phyloP scores from a whole-genome alignment of 768 basidiomycete genomes.

The Pleurotus eryngii region DNA sequence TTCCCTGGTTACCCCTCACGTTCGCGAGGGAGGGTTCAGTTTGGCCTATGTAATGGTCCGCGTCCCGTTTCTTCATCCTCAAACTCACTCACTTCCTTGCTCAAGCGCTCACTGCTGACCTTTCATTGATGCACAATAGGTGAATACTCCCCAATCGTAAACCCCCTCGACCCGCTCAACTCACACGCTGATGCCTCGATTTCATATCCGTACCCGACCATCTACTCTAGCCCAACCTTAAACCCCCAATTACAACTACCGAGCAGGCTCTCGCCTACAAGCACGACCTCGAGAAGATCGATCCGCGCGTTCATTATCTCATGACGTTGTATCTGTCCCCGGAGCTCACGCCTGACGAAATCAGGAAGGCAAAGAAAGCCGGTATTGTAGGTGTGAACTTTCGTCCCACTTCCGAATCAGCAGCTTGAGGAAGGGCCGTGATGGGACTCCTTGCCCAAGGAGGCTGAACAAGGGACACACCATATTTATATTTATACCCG shows the following conservation, averaged over 20 bases:
- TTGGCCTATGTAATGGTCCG: constrained; percentile 96
- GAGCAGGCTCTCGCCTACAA: constrained; percentile 82
- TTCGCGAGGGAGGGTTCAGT: constrained; percentile 83
- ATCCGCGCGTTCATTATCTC: constrained; percentile 78
- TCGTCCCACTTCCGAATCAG: constrained; percentile 15
- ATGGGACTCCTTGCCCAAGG: background rate
- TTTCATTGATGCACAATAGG: too few relatives aligned
- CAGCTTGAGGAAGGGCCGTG: background rate
- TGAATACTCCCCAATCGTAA: too few relatives aligned
- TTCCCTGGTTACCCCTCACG: constrained; percentile 84
- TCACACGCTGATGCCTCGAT: background rate
- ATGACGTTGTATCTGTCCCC: constrained; percentile 97
- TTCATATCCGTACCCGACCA: constrained; percentile 7
- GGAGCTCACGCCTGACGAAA: constrained; percentile 85
- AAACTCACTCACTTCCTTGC: background rate
- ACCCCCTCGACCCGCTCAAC: too few relatives aligned
- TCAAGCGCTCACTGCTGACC: too few relatives aligned
- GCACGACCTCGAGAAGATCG: constrained; percentile 66
- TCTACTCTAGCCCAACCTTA: constrained; percentile 76
- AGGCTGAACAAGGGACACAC: background rate
- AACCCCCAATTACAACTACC: constrained; percentile 82
- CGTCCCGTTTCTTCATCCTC: constrained; percentile 1
- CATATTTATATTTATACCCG: background rate
- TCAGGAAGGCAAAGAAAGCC: constrained; percentile 80
- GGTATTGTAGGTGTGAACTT: constrained; percentile 62